Percentiles rank a stretch among this genome's conserved stretches.
Conservation (phyloP, 495 filamentous ascomycete genomes). For the Diplogelasinospora grovesii region DNA sequence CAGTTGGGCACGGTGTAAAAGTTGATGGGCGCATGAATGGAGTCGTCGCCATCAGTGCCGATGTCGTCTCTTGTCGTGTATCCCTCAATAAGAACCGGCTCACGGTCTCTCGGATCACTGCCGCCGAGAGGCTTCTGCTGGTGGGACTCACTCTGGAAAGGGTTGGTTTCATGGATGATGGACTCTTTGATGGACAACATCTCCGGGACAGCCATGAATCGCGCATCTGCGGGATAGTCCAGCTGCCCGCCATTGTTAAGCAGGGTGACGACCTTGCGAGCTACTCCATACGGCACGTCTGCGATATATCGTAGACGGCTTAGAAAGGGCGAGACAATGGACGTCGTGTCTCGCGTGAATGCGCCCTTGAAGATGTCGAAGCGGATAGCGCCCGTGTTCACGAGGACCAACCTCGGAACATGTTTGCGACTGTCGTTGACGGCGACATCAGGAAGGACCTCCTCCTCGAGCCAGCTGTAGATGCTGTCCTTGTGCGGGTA, state of each 20-base stretch:
- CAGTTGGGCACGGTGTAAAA: conserved; percentile 79
- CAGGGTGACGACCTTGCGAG: conserved; percentile 60
- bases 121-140: conserved; percentile 25
- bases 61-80: conserved; percentile 87
- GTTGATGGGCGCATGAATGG: conserved; percentile 64
- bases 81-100: conserved; percentile 55
- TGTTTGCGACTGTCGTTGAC: conserved; percentile 28
- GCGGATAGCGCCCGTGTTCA: conserved; percentile 85
- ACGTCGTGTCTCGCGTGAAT: conserved; percentile 81
- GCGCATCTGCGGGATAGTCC: conserved; percentile 29
- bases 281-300: conserved; percentile 70
- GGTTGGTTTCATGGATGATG: conserved; percentile 22
- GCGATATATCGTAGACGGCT: conserved; percentile 71
- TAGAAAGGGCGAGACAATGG: conserved; percentile 81
- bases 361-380: conserved; percentile 91
- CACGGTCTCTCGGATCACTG: conserved; percentile 3
- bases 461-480: conserved; percentile 70
- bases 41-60: conserved; percentile 86
- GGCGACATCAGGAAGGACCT: conserved; percentile 62
- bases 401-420: conserved; percentile 58
- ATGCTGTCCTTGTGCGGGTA: conserved; percentile 67
- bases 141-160: neutral
- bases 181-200: conserved; percentile 22
- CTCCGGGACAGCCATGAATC: conserved; percentile 36
- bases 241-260: conserved; percentile 67